Evolutionary conservation across 768 basidiomycete species (phyloP), one percentile per base, ranked within the genome.

Genomic region (Pholiota microspora): DNA sequence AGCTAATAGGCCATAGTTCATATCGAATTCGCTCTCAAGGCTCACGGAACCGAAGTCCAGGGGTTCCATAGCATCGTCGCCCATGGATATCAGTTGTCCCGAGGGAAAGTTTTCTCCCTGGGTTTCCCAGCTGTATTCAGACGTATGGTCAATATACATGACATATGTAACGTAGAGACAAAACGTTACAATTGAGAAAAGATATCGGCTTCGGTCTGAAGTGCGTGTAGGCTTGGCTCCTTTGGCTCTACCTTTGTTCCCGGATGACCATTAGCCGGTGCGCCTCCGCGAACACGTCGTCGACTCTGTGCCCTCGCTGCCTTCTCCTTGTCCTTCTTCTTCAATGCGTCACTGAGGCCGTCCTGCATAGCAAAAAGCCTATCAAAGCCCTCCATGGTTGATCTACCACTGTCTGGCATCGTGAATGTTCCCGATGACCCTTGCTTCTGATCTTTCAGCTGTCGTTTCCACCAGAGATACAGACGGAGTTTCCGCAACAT

Each of bases 401-500:
- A 58, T 18, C 57, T 48, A 9, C 45, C 58, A 18, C 44, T 57
- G 38, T 66, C 65, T 10, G 69, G 64, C 49, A 69, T 59, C 24
- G 47, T 61, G 50, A 68, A 66, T 18, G 57, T 61, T 0, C 61
- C 59, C 51, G 69, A 68, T 4, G 67, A 72, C 1, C 73, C 72
- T 40, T 70, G 58, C 59, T 75, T 76, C 36, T 69, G 69, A 32
- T 72, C 70, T 2, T 66, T 64, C 40, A 79, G 67, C 53, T 79
- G 76, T 10, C 80, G 76, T 69, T 94, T 94, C 93, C 93, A 94
- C 76, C 77, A 87, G 15, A 98, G 75, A 68, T 94, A 92, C 23
- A 71, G 67, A 7, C 80, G 73, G 2, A 97, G 75, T 57, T 88
- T 89, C 15, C 77, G 73, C 64, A 90, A 78, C 85, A 98, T 90